Base-by-base conservation (phyloP, 208 protist genomes). In the Blastocrithidia nonstop region DNA sequence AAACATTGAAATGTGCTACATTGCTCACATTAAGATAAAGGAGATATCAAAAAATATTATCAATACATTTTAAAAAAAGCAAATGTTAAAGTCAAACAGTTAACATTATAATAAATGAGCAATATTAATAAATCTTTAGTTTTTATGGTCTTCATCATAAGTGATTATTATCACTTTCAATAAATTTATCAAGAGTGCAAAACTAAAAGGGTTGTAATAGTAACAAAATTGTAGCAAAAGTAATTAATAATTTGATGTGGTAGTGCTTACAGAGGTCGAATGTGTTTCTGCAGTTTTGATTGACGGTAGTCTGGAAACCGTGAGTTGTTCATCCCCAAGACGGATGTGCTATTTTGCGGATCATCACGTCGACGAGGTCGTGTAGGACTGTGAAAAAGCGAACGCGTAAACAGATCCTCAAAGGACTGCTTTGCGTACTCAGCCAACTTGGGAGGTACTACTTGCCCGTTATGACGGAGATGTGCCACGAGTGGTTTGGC, bases 361-460 rank as follows among this genome's bases (percentile, higher is more conserved):
- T 87, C 77, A 28, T 63, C 47, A 17, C 45, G 42, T 16, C 76
- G 64, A 45, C 77, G 74, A 16, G 69, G 71, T 9, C 76, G 64
- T 37, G 77, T 88, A 23, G 77, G 77, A 45, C 79, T 64, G 47
- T 88, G 77, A 29, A 84, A 77, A 5, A 85, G 54, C 1, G 74
- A 82, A 37, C 66, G 82, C 31, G 68, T 74, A 47, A 88, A 82
- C 1, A 76, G 50, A 37, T 88, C 77, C 16, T 80, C 67, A 54
- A 88, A 76, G 1, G 77, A 78, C 48, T 86, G 67, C 37, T 64
- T 64, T 5, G 74, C 70, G 57, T 88, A 88, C 48, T 93, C 83
- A 41, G 66, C 61, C 44, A 93, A 64, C 61, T 71, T 87, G 19
- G 73, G 73, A 19, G 84, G 84, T 23, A 93, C 53, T 19, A 86